These are phyloP conservation scores for Biscogniauxia marginata DNA, from an alignment of 2,329 filamentous ascomycete species.

Conservation along the genomic window DNA sequence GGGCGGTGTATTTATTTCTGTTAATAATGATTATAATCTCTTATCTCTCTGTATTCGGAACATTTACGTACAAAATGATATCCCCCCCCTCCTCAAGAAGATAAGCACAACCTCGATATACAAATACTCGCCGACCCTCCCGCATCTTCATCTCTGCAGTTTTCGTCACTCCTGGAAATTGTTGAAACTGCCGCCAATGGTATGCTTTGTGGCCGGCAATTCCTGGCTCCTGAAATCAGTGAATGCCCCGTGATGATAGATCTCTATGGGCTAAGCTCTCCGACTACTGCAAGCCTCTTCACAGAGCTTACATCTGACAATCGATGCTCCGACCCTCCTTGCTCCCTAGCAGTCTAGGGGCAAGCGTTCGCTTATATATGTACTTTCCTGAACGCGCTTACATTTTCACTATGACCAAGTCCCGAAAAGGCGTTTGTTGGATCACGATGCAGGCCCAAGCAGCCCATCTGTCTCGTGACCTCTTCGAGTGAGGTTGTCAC, in stretches of 20 bases:
- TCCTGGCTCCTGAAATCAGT: too few relatives aligned
- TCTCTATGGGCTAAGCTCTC: not conserved
- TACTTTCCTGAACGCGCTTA: not conserved
- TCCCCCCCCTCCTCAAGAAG: constrained; percentile 13
- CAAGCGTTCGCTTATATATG: not conserved
- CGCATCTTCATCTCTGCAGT: not conserved
- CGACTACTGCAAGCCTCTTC: not conserved
- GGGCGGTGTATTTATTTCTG: constrained; percentile 12
- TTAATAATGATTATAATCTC: constrained; percentile 26
- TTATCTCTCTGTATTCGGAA: constrained; percentile 14
- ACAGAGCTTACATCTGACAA: not conserved
- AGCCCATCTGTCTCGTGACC: not conserved
- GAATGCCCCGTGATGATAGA: too few relatives aligned
- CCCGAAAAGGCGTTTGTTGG: not conserved
- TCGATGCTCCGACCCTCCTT: not conserved
- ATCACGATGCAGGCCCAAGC: not conserved
- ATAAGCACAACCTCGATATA: constrained; percentile 16
- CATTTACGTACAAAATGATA: not conserved
- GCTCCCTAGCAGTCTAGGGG: not conserved
- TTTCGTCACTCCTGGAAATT: not conserved
- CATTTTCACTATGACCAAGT: not conserved
- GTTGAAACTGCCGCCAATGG: not conserved
- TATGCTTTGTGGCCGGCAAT: not conserved
- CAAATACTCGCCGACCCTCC: constrained; percentile 14
- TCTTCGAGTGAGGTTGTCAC: constrained; percentile 8